phyloP scores from a whole-genome alignment of 148 eudicot genomes.

The Bassia scoparia region DNA sequence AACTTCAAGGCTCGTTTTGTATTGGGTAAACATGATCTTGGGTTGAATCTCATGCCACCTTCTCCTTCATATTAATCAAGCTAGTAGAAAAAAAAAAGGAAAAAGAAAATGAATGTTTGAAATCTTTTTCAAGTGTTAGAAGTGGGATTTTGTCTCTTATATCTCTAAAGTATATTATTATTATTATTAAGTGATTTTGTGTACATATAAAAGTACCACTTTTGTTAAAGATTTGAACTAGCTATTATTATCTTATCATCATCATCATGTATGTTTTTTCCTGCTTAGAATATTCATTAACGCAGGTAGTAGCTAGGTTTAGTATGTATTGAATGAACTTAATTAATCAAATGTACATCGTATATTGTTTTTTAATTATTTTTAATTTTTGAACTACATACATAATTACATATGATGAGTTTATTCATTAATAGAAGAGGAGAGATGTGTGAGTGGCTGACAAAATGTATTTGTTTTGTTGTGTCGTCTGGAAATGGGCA shows the following conservation, averaged over 20 bases:
- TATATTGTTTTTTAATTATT: background rate
- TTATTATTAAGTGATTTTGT: conserved; percentile 1
- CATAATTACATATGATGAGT: too few species aligned
- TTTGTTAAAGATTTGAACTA: conserved; percentile 3
- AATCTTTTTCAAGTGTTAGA: background rate
- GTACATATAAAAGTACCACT: conserved; percentile 7
- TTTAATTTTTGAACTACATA: too few species aligned
- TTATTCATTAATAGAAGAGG: background rate
- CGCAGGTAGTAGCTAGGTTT: conserved; percentile 20
- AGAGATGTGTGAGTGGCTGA: background rate
- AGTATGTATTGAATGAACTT: background rate
- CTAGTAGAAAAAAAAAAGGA: background rate
- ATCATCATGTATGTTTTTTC: background rate
- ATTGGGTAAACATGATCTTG: conserved; percentile 73
- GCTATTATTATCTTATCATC: background rate
- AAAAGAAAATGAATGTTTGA: background rate
- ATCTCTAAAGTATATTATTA: background rate
- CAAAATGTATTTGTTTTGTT: background rate
- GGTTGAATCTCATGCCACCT: conserved; percentile 90
- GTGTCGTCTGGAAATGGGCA: background rate
- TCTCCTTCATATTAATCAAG: conserved; percentile 45
- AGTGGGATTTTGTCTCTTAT: background rate
- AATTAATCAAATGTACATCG: background rate
- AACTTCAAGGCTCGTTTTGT: conserved; percentile 54
- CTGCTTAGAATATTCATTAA: conserved; percentile 11